phyloP scores from a whole-genome alignment of 75 land plant genomes.

The Ceratopteris richardii region DNA sequence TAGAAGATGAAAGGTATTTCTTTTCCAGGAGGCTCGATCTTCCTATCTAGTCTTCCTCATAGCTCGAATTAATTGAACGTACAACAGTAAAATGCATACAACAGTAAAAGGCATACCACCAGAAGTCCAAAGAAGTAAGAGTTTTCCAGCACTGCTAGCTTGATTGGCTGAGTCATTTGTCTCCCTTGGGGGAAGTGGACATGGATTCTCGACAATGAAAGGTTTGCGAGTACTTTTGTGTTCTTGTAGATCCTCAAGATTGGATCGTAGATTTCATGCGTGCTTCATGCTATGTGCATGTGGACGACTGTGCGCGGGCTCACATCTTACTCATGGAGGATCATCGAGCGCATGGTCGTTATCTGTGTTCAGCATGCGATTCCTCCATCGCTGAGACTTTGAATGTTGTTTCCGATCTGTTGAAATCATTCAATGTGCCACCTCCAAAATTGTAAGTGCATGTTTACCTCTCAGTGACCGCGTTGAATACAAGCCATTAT shows the following conservation, averaged over 20 bases:
- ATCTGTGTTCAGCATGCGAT: constrained; percentile 2
- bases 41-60: too few species aligned
- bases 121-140: too few species aligned
- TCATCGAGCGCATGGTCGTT: background rate
- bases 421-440: background rate
- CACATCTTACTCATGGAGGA: background rate
- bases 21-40: background rate
- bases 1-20: background rate
- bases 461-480: background rate
- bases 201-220: too few species aligned
- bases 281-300: background rate
- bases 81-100: too few species aligned
- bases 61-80: too few species aligned
- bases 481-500: background rate
- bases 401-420: background rate
- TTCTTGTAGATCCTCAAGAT: background rate
- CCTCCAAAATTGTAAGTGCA: background rate
- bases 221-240: background rate
- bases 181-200: too few species aligned
- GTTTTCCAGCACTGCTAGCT: too few species aligned
- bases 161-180: too few species aligned
- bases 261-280: background rate
- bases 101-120: too few species aligned
- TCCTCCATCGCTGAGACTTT: background rate
- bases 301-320: constrained; percentile 1